Evolutionary conservation across 179 eudicot genomes (phyloP).

Genomic region (Silene coronaria): DNA sequence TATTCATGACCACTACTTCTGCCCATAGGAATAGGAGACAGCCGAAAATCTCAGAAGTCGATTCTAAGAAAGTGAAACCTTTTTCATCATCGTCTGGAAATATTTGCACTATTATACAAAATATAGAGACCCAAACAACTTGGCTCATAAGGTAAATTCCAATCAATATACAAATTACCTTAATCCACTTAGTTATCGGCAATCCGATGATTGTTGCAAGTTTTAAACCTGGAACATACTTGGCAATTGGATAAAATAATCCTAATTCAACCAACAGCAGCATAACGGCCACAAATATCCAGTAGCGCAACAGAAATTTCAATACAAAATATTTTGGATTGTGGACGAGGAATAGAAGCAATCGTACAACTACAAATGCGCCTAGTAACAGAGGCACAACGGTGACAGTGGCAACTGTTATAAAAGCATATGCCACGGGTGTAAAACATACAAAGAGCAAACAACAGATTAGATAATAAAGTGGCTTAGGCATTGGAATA

Average conservation of each 20-base stretch:
- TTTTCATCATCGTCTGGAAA: too few species aligned
- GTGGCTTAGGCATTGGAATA: background rate
- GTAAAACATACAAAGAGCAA: background rate
- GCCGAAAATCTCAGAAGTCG: background rate
- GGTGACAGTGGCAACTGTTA: background rate
- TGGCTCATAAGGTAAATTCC: background rate
- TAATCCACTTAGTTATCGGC: constrained; percentile 5
- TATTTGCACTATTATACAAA: background rate
- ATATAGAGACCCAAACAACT: background rate
- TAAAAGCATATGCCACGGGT: background rate
- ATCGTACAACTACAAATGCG: background rate
- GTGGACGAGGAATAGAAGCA: background rate
- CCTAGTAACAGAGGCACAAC: background rate
- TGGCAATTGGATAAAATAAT: constrained; percentile 17
- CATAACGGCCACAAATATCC: background rate
- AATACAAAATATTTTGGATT: too few species aligned
- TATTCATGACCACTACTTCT: constrained; percentile 1
- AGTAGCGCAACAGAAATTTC: background rate
- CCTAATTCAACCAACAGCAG: constrained; percentile 3
- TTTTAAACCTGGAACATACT: constrained; percentile 9
- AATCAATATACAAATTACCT: background rate
- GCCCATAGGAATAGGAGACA: constrained; percentile 16
- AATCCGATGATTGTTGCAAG: background rate
- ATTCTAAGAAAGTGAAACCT: background rate
- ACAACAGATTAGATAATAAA: background rate